Conservation (phyloP, 1,139 yeast genomes). For the Nakaseomyces uthaithaninus region DNA sequence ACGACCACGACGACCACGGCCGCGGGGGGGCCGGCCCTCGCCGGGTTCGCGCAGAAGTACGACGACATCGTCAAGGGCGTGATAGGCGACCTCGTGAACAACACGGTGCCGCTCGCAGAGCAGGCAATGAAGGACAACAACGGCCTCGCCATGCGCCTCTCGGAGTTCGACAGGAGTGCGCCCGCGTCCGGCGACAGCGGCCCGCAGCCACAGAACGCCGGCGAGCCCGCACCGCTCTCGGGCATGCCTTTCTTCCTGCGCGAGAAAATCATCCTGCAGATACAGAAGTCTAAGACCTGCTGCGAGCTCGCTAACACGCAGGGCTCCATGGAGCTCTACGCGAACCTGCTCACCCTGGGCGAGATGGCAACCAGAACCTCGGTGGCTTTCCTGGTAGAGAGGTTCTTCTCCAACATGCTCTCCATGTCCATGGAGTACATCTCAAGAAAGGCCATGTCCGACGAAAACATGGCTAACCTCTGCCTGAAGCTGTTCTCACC, state of each 20-base stretch:
- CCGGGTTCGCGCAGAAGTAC: slow-evolving; percentile 12
- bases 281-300: slow-evolving; percentile 62
- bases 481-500: slow-evolving; percentile 21
- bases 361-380: slow-evolving; percentile 46
- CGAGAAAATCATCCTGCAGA: slow-evolving; percentile 36
- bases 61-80: slow-evolving; percentile 23
- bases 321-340: slow-evolving; percentile 23
- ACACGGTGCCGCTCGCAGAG: slow-evolving; percentile 24
- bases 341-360: slow-evolving; percentile 50
- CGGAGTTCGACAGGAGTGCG: background rate
- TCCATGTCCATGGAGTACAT: slow-evolving; percentile 49
- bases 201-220: background rate
- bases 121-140: slow-evolving; percentile 19
- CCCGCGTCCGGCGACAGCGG: background rate
- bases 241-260: slow-evolving; percentile 24
- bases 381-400: slow-evolving; percentile 53
- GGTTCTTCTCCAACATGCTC: slow-evolving; percentile 41
- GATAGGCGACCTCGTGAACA: slow-evolving; percentile 24
- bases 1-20: background rate
- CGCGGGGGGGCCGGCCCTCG: too few relatives aligned
- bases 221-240: background rate
- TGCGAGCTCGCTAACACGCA: slow-evolving; percentile 41
- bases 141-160: background rate
- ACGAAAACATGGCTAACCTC: slow-evolving; percentile 18
- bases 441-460: slow-evolving; percentile 40